Conservation (phyloP, 2,329 filamentous ascomycete genomes). For the Penicillium sp. region DNA sequence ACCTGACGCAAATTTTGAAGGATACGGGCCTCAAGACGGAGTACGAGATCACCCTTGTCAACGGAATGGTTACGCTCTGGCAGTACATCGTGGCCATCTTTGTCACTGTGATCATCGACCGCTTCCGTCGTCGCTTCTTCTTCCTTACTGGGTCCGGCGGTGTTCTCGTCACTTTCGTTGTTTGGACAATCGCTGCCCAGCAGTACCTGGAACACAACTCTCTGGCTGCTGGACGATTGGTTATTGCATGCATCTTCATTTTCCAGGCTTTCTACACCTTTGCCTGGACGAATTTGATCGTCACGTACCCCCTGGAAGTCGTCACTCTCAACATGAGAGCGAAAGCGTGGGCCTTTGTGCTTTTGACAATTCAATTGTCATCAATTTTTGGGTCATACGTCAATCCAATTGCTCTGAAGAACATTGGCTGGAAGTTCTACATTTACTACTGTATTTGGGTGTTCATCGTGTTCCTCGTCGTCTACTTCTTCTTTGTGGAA, state of each 20-base stretch:
- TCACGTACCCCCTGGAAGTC: slow-evolving; percentile 48
- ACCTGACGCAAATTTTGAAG: slow-evolving; percentile 40
- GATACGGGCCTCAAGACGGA: slow-evolving; percentile 42
- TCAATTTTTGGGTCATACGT: slow-evolving; percentile 29
- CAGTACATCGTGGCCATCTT: slow-evolving; percentile 46
- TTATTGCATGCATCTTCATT: slow-evolving; percentile 47
- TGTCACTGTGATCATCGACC: slow-evolving; percentile 41
- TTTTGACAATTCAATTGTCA: slow-evolving; percentile 37
- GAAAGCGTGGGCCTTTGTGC: slow-evolving; percentile 46
- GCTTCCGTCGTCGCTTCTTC: slow-evolving; percentile 38
- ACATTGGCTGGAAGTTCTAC: slow-evolving; percentile 32
- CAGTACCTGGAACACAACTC: slow-evolving; percentile 33
- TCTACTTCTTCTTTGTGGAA: slow-evolving; percentile 15
- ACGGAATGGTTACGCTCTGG: slow-evolving; percentile 41
- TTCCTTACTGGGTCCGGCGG: slow-evolving; percentile 46
- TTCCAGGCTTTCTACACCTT: slow-evolving; percentile 48
- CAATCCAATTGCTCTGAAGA: slow-evolving; percentile 29
- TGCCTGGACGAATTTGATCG: slow-evolving; percentile 48
- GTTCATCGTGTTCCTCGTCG: slow-evolving; percentile 12
- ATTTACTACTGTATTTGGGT: slow-evolving; percentile 29
- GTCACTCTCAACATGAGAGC: slow-evolving; percentile 48
- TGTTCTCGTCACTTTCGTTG: slow-evolving; percentile 45
- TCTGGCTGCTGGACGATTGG: slow-evolving; percentile 35
- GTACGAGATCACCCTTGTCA: slow-evolving; percentile 46
- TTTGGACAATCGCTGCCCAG: slow-evolving; percentile 54